Evolutionary conservation across 2,329 filamentous ascomycete genomes (phyloP).

Genomic region (Parastagonospora nodorum): DNA sequence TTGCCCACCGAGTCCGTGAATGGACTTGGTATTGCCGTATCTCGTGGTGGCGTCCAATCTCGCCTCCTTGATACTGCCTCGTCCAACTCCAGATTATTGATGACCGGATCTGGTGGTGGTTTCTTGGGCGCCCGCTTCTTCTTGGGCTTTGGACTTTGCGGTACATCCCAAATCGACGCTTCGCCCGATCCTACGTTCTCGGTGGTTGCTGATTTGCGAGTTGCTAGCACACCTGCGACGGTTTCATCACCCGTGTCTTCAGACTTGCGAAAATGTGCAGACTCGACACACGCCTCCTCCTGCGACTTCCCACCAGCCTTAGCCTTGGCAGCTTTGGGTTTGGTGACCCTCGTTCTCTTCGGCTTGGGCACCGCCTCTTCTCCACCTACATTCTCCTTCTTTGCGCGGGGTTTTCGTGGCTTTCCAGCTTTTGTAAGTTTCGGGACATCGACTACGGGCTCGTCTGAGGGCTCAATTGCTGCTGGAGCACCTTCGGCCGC

Average conservation of each 20-base stretch:
- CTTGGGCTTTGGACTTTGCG: conserved; percentile 23
- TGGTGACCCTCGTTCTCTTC: conserved; percentile 31
- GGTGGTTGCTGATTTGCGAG: neutral
- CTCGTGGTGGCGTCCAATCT: conserved; percentile 45
- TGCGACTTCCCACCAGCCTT: conserved; percentile 15
- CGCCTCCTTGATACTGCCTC: conserved; percentile 36
- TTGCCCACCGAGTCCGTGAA: conserved; percentile 27
- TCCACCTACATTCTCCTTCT: conserved; percentile 26
- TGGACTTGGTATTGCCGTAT: conserved; percentile 24
- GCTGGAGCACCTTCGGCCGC: conserved; percentile 5
- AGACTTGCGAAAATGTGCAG: conserved; percentile 24
- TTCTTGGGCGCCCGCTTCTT: conserved; percentile 17
- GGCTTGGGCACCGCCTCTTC: conserved; percentile 24
- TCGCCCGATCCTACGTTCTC: conserved; percentile 1
- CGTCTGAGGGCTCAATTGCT: conserved; percentile 4
- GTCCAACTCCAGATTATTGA: conserved; percentile 30
- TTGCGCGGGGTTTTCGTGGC: conserved; percentile 37
- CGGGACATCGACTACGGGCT: conserved; percentile 8
- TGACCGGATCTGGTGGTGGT: conserved; percentile 7
- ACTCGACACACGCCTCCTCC: conserved; percentile 23
- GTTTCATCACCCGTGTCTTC: conserved; percentile 4
- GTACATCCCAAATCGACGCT: conserved; percentile 32
- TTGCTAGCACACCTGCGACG: neutral
- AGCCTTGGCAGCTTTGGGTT: conserved; percentile 17
- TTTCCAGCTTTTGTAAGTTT: conserved; percentile 30